Evolutionary conservation across 148 eudicot genomes (phyloP), one percentile per base, ranked within the genome.

Genomic region (Silene uniflora): DNA sequence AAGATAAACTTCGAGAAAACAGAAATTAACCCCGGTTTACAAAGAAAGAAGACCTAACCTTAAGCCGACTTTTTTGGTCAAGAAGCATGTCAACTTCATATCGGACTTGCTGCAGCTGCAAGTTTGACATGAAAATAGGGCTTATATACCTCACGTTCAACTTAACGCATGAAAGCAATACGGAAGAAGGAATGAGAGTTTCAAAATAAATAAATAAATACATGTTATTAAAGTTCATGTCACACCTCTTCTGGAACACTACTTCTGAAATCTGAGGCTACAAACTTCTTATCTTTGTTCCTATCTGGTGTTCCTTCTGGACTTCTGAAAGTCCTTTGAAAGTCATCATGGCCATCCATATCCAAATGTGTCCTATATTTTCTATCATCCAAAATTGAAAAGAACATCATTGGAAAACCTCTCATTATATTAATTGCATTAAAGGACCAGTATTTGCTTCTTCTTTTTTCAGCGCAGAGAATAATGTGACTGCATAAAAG

Each of bases 61-160:
- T 83, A 32, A 90, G 84, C 77, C 87, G 77, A 8, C 67, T 64
- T 80, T 86, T 94, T 77, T 86, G 84, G 79, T 85, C 79, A 69
- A 78, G 81, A 55, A 94, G 87, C 77, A 77, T 63, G 46, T 85
- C 81, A 66, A 94, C 79, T 65, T 91, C 97, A 76, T 80, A 76
- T n/a, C 75, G 88, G 49, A 86, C 80, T 78, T 84, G 87, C 83
- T 82, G 87, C 63, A 90, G 79, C 98, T 91, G 91, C 85, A 76
- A 77, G 42, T 63, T 44, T 56, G 68, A 61, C 65, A 39, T 62
- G 23, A 62, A 23, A 17, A 66, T 63, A 56, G 67, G 22, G 62
- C 19, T 54, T 32, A 17, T 16, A 76, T 63, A 59, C 16, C 13
- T 75, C 12, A 32, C 60, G 5, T 12, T 19, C 17, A 54, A 55